Evolutionary conservation across 2,329 filamentous ascomycete species (phyloP).

Genomic region (Fonsecaea monophora): DNA sequence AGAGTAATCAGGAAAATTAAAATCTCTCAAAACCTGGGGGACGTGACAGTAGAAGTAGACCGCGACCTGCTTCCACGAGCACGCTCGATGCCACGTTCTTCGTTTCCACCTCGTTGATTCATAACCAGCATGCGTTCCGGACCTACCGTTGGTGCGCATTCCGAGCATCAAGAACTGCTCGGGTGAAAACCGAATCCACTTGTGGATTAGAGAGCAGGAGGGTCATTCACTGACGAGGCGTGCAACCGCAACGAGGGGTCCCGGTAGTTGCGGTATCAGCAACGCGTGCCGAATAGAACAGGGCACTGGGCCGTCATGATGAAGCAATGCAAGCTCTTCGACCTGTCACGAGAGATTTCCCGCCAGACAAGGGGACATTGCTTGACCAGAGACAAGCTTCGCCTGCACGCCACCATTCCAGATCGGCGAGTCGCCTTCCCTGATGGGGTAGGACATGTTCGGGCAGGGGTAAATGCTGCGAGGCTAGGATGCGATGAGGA

Average conservation of each 20-base stretch:
- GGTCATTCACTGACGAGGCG: constrained; percentile 7
- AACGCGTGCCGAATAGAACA: neutral
- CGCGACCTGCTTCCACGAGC: constrained; percentile 2
- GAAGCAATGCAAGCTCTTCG: constrained; percentile 10
- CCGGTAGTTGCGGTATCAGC: constrained; percentile 4
- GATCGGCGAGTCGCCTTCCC: constrained; percentile 5
- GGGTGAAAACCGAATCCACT: constrained; percentile 9
- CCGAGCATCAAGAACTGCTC: neutral
- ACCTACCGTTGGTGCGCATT: constrained; percentile 12
- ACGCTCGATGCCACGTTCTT: constrained; percentile 6
- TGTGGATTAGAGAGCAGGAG: neutral
- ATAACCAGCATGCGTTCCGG: constrained; percentile 11
- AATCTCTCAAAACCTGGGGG: constrained; percentile 14
- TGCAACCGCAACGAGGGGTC: neutral
- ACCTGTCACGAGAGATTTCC: constrained; percentile 2
- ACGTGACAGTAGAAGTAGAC: constrained; percentile 14
- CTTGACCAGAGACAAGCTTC: constrained; percentile 23
- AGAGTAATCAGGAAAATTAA: constrained; percentile 13
- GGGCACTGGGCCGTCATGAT: constrained; percentile 9
- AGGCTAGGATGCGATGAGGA: constrained; percentile 8
- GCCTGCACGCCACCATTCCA: constrained; percentile 12
- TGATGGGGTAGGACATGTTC: neutral
- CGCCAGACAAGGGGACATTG: constrained; percentile 6
- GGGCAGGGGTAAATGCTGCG: neutral
- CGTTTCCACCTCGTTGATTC: constrained; percentile 4